These are phyloP conservation scores for Hypericum perforatum DNA, from an alignment of 345 rosid species.

Conservation along the genomic window DNA sequence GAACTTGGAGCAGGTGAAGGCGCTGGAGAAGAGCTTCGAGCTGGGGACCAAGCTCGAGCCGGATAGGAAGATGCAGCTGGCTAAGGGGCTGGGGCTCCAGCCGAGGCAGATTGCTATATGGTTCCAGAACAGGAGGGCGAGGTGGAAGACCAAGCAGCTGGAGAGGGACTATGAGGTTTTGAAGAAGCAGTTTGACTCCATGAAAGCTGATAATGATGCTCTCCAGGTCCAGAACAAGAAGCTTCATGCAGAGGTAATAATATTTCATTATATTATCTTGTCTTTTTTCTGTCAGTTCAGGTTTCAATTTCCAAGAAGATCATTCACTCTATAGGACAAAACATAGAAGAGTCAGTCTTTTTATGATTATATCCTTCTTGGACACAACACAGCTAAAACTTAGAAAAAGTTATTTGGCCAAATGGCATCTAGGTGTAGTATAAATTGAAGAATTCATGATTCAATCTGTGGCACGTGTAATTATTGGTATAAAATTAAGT, in stretches of 20 bases:
- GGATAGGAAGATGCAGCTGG: conserved; percentile 28
- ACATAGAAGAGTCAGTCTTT: too few relatives aligned
- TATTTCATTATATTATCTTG: conserved; percentile 6
- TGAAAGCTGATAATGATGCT: conserved; percentile 26
- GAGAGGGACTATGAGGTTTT: conserved; percentile 27
- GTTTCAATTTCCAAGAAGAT: neutral
- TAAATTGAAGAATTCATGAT: too few relatives aligned
- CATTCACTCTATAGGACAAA: too few relatives aligned
- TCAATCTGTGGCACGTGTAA: too few relatives aligned
- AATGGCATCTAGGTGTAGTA: too few relatives aligned
- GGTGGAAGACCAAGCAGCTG: conserved; percentile 31
- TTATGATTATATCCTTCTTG: too few relatives aligned
- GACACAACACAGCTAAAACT: too few relatives aligned
- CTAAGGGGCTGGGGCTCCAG: conserved; percentile 25
- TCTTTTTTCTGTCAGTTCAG: conserved; percentile 23
- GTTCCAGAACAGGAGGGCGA: conserved; percentile 30
- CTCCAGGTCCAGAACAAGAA: conserved; percentile 26
- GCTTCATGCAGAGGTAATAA: conserved; percentile 20
- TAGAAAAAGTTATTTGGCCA: too few relatives aligned
- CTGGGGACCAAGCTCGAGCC: conserved; percentile 30
- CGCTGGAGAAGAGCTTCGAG: conserved; percentile 29
- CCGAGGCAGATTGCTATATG: conserved; percentile 28
- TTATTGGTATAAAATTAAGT: too few relatives aligned
- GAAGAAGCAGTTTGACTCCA: conserved; percentile 25
- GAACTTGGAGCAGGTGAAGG: conserved; percentile 27